Conservation (phyloP, 257 asterid species). For the Solanum chilense region DNA sequence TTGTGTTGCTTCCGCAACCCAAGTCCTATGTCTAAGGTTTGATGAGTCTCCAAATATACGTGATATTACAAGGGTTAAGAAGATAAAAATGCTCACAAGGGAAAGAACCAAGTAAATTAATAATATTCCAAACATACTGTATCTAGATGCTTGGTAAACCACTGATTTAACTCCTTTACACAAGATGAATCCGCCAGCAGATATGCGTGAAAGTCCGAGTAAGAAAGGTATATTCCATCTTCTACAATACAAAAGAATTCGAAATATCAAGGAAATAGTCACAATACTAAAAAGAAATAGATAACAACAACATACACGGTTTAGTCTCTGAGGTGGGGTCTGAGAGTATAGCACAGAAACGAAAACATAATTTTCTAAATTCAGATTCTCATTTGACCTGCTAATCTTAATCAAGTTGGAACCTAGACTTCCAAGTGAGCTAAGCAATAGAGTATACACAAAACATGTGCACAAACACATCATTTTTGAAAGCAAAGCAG, state of each 20-base stretch:
- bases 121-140: conserved; percentile 34
- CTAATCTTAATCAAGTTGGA: background rate
- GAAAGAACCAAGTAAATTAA: background rate
- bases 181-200: conserved; percentile 73
- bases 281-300: background rate
- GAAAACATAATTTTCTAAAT: background rate
- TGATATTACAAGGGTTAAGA: background rate
- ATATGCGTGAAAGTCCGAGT: conserved; percentile 77
- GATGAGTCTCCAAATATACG: background rate
- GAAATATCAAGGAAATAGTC: background rate
- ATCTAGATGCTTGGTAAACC: conserved; percentile 85
- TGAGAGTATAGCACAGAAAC: background rate
- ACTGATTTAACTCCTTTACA: conserved; percentile 82
- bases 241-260: conserved; percentile 32
- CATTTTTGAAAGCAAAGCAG: background rate
- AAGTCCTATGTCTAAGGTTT: background rate
- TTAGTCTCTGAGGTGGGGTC: background rate
- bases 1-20: background rate
- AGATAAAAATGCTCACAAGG: background rate
- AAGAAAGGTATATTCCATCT: conserved; percentile 80
- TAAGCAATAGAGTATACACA: background rate
- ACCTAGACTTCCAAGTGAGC: background rate
- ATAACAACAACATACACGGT: background rate
- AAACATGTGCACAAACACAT: background rate
- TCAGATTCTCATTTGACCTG: background rate